Base-by-base conservation (phyloP, 371 early-diverging fungal species). In the Globomyces sp. region DNA sequence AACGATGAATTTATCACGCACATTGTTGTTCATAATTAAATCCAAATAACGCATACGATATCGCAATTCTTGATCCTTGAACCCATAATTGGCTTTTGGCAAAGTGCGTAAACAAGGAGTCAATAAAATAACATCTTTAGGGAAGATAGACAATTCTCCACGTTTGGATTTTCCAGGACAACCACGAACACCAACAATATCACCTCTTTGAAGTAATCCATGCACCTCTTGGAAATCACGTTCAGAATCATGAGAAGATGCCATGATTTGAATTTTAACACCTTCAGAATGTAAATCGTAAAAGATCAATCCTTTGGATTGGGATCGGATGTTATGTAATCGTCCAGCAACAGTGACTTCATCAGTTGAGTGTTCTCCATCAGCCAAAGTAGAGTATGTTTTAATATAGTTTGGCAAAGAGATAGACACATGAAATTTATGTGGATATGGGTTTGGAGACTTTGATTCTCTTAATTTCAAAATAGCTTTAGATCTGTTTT, bases 1-100 rank as follows among this genome's bases (percentile, higher is more conserved):
- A 42, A 86, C 86, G 63, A 92, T 80, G 76, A 99, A 98, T 84
- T 94, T 94, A 76, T 96, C 89, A 70, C 93, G 92, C 44, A 95
- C 96, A 68, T 87, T 78, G 81, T 85, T 86, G 87, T 99, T 99
- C 92, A 99, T 96, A 81, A 99, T 93, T 75, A 99, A 85, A 83
- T 99, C 99, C 63, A 99, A 83, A 79, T 98, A 99, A 74, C 99
- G 92, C 84, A 96, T 93, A 71, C 99, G 92, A 85, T 96, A 99
- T 62, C 98, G 89, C 6, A 90, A 78, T 81, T 99, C 99, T 74
- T 75, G 75, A 82, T 95, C 93, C 85, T 92, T 96, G 82, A 99
- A 89, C 24, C 99, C 98, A 74, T 90, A 96, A 84, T 96, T 89
- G 62, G 91, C 89, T 77, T 91, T 96, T 70, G 99, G 99, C 77